Percentiles rank a stretch among this genome's conserved stretches.
These are phyloP conservation scores for Malus hybrid DNA, from an alignment of 331 rosid species.

Conservation along the genomic window DNA sequence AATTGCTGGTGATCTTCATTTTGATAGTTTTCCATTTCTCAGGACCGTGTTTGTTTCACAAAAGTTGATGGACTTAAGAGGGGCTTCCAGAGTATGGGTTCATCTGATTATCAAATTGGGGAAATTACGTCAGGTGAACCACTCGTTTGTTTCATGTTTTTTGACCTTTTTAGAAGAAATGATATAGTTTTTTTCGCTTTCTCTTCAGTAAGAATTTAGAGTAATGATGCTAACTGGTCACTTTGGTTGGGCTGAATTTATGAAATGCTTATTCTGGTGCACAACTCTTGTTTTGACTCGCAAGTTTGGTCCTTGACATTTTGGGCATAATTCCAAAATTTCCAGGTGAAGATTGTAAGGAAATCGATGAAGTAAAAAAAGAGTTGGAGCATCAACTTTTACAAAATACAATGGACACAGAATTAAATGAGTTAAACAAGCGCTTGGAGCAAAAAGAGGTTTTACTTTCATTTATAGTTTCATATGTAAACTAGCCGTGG, in stretches of 20 bases:
- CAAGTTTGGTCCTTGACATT: slow-evolving; percentile 18
- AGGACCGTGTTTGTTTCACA: slow-evolving; percentile 34
- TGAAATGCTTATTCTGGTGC: slow-evolving; percentile 5
- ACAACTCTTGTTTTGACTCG: slow-evolving; percentile 1
- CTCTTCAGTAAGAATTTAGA: neutral
- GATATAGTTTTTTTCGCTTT: neutral
- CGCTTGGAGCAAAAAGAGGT: slow-evolving; percentile 87
- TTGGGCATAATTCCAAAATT: slow-evolving; percentile 9
- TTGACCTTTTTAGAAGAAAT: neutral
- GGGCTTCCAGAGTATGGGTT: slow-evolving; percentile 39
- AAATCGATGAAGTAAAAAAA: slow-evolving; percentile 50
- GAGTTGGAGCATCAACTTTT: slow-evolving; percentile 65
- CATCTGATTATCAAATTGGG: slow-evolving; percentile 38
- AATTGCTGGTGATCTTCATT: slow-evolving; percentile 8
- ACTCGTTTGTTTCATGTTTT: slow-evolving; percentile 11
- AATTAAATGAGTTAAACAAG: slow-evolving; percentile 64
- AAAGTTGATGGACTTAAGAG: slow-evolving; percentile 49
- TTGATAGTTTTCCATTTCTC: slow-evolving; percentile 17
- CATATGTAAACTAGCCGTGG: neutral
- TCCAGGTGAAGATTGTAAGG: slow-evolving; percentile 46
- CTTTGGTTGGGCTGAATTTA: neutral
- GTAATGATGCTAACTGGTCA: neutral
- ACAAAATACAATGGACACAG: slow-evolving; percentile 65
- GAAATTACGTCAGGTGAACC: slow-evolving; percentile 52
- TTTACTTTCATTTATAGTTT: neutral